Percentiles rank a stretch among this genome's conserved stretches.
Conservation (phyloP, 1,284 basidiomycete species). For the Apiotrichum montevideense region DNA sequence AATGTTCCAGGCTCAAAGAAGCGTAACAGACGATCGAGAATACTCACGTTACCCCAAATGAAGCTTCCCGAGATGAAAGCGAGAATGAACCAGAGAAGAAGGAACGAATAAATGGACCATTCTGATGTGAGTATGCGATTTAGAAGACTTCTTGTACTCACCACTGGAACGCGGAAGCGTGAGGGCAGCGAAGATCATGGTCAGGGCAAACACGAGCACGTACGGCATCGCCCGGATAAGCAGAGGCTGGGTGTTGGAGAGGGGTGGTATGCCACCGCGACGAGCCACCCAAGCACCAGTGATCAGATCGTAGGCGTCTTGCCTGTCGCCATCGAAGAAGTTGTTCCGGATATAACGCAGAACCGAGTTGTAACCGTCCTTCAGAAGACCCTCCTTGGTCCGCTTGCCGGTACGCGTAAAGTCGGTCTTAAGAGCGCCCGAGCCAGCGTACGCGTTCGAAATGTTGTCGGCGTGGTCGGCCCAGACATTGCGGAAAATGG, state of each 20-base stretch:
- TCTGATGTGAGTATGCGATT: slow-evolving; percentile 12
- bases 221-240: slow-evolving; percentile 84
- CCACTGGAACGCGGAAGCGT: slow-evolving; percentile 77
- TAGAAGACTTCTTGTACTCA: slow-evolving; percentile 45
- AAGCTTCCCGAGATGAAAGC: slow-evolving; percentile 59
- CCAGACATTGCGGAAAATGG: slow-evolving; percentile 92
- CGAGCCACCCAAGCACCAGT: slow-evolving; percentile 83
- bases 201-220: slow-evolving; percentile 68
- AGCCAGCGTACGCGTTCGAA: slow-evolving; percentile 86
- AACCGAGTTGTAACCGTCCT: slow-evolving; percentile 82
- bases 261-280: slow-evolving; percentile 61
- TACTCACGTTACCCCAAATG: slow-evolving; percentile 60
- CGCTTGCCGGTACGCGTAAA: slow-evolving; percentile 91
- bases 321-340: slow-evolving; percentile 90
- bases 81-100: slow-evolving; percentile 68
- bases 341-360: slow-evolving; percentile 94
- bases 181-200: slow-evolving; percentile 78
- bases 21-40: no score
- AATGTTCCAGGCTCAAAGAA: no score
- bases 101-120: slow-evolving; percentile 54
- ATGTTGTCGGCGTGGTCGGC: slow-evolving; percentile 93
- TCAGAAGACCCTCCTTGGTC: slow-evolving; percentile 67
- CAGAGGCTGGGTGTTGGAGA: slow-evolving; percentile 72
- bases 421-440: slow-evolving; percentile 94
- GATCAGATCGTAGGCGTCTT: slow-evolving; percentile 90